phyloP scores from a whole-genome alignment of 2,329 filamentous ascomycete genomes.

The Lizonia empirigonia region DNA sequence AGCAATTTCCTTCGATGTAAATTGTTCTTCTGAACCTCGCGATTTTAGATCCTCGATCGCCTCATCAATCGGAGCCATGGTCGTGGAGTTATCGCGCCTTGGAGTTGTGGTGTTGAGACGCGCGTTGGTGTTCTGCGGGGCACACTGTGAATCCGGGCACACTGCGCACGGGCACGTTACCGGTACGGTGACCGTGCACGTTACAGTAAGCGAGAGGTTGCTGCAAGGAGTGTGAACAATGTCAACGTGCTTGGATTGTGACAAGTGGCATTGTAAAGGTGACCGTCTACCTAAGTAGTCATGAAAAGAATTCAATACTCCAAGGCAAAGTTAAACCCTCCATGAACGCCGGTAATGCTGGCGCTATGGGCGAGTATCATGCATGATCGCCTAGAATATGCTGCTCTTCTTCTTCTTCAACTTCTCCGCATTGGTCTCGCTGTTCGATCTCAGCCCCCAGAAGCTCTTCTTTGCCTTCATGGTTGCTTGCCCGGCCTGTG shows the following conservation, averaged over 20 bases:
- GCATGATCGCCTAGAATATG: slow-evolving; percentile 46
- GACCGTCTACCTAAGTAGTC: too few relatives aligned
- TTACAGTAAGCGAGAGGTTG: neutral
- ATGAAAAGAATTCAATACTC: neutral
- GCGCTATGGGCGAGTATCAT: neutral
- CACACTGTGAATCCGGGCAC: too few relatives aligned
- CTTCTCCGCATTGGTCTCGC: slow-evolving; percentile 39
- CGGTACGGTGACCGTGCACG: too few relatives aligned
- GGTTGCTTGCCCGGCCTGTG: slow-evolving; percentile 22
- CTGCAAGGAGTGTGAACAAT: neutral
- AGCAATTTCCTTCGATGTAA: too few relatives aligned
- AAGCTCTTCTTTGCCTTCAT: slow-evolving; percentile 47
- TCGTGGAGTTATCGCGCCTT: too few relatives aligned
- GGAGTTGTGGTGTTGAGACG: too few relatives aligned
- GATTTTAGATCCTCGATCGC: too few relatives aligned
- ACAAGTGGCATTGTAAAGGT: slow-evolving; percentile 7
- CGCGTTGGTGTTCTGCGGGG: too few relatives aligned
- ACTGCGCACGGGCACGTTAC: too few relatives aligned
- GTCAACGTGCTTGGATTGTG: neutral
- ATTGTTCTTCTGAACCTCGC: too few relatives aligned
- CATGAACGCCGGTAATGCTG: slow-evolving; percentile 12
- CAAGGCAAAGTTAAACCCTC: neutral
- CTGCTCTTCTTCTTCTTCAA: slow-evolving; percentile 53
- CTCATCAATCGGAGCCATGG: too few relatives aligned
- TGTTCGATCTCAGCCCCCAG: slow-evolving; percentile 43